Conservation (phyloP, 495 filamentous ascomycete species). For the Copromyces sp. region DNA sequence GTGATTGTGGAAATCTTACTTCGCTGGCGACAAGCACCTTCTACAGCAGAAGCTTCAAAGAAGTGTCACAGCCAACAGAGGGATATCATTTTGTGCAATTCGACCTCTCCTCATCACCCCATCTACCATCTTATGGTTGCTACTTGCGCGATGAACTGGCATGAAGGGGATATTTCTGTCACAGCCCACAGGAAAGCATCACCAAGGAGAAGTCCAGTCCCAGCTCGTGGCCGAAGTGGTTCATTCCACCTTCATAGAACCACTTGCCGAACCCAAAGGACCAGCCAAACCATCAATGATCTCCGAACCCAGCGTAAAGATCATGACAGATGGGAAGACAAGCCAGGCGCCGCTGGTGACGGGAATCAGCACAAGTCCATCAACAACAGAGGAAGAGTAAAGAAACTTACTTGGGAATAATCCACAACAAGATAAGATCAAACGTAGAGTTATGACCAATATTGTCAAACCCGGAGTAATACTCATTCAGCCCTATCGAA, state of each 20-base stretch:
- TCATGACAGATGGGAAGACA: constrained; percentile 59
- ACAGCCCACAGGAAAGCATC: neutral
- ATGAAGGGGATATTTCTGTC: neutral
- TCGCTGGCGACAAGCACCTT: neutral
- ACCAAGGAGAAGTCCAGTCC: neutral
- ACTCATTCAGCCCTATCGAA: constrained; percentile 59
- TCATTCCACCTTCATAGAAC: neutral
- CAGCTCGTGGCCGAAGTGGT: neutral
- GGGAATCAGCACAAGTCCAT: constrained; percentile 2
- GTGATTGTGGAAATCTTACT: neutral
- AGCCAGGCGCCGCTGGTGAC: constrained; percentile 63
- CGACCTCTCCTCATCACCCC: neutral
- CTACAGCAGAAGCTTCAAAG: neutral
- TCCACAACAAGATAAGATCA: constrained; percentile 57
- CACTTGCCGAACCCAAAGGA: constrained; percentile 15
- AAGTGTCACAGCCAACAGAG: neutral
- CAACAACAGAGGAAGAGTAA: neutral
- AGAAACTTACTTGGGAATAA: constrained; percentile 68
- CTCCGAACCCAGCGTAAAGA: constrained; percentile 58
- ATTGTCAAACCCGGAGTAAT: constrained; percentile 65
- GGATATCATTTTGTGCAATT: neutral
- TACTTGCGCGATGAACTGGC: neutral
- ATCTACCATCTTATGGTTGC: neutral
- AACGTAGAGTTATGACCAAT: constrained; percentile 61
- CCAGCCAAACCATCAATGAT: constrained; percentile 57